These are phyloP conservation scores for Durio zibethinus DNA, from an alignment of 345 rosid genomes.

Conservation along the genomic window DNA sequence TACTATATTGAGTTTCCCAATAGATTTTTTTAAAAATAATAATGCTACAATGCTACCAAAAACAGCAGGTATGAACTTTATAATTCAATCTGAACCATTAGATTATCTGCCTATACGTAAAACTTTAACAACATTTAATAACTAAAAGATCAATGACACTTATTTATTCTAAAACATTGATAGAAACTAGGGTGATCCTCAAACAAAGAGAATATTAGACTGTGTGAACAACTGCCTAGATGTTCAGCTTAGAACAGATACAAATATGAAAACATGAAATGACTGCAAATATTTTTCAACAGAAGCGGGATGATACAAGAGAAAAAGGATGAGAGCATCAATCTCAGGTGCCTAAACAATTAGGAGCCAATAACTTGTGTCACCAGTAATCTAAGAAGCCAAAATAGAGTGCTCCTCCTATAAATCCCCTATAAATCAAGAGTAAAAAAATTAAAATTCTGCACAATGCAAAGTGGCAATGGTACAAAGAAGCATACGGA, in stretches of 20 bases:
- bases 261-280: not conserved
- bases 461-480: too few species aligned
- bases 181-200: slow-evolving; percentile 1
- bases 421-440: slow-evolving; percentile 1
- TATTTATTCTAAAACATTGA: not conserved
- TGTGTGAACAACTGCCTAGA: not conserved
- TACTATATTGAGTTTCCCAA: not conserved
- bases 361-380: not conserved
- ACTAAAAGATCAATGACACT: not conserved
- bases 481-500: too few species aligned
- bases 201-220: not conserved
- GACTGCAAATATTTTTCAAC: not conserved
- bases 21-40: not conserved
- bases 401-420: not conserved
- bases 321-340: not conserved
- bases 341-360: not conserved
- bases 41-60: not conserved
- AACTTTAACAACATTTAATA: not conserved
- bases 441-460: not conserved
- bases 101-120: too few species aligned
- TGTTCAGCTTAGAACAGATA: not conserved
- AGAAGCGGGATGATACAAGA: not conserved
- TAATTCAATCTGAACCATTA: not conserved
- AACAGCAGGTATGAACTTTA: not conserved
- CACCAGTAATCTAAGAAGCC: not conserved